These are phyloP conservation scores for Avena atlantica DNA, from an alignment of 176 grass and related monocot genomes.

Conservation along the genomic window DNA sequence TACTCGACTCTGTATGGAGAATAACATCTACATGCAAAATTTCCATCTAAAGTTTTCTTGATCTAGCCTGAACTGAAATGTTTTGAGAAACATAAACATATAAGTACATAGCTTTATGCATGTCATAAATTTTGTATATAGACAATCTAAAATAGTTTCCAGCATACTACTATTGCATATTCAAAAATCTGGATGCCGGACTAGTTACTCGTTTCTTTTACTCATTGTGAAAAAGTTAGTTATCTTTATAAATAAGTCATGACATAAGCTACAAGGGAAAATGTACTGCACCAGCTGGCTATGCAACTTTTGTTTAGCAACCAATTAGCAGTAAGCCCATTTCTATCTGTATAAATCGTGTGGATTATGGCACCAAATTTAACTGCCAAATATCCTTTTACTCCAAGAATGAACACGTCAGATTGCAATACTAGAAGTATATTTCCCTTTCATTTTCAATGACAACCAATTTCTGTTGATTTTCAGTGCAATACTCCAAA, in stretches of 20 bases:
- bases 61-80: constrained; percentile 8
- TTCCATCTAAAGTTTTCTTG: neutral
- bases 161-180: neutral
- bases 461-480: no score
- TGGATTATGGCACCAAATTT: neutral
- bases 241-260: no score
- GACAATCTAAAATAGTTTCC: neutral
- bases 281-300: neutral
- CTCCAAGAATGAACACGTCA: neutral
- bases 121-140: neutral
- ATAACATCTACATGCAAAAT: neutral
- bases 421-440: neutral
- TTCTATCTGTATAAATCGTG: no score
- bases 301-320: neutral
- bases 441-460: neutral
- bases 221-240: neutral
- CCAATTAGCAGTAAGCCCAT: neutral
- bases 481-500: no score
- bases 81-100: neutral
- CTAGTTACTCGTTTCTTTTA: neutral
- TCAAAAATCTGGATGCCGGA: neutral
- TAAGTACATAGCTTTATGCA: neutral
- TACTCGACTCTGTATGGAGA: neutral
- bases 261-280: no score
- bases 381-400: neutral